Evolutionary conservation across 495 filamentous ascomycete species (phyloP), one percentile per base, ranked within the genome.

Genomic region (Neurospora hispaniola): DNA sequence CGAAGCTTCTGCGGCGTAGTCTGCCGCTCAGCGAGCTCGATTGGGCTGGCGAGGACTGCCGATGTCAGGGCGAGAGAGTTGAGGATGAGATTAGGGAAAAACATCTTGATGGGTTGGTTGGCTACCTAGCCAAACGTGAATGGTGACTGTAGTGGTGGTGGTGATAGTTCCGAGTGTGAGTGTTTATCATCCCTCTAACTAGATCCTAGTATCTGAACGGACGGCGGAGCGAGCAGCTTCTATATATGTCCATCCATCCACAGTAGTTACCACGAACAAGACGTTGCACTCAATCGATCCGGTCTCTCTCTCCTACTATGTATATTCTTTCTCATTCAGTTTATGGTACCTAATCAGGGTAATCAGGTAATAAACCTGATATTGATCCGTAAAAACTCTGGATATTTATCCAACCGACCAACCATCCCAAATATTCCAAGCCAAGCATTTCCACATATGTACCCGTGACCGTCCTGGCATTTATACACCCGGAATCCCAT

Each of bases 1-100:
- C 42, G 70, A 10, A 78, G 71, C 74, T 78, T 78, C 48, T 75
- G 68, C 0, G 41, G 10, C 9, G 73, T 44, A 0, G 43, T 68
- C 39, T 78, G 76, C n/a, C 76, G 75, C 71, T 76, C 73, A 1
- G 44, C 75, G 3, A 78, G 44, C 68, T 78, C 31, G 3, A 76
- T 62, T 1, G 75, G 76, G 6, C 74, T 62, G 20, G 76, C 73
- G 14, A 69, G 9, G 23, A 38, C 75, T 14, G 75, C 38, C 20
- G 73, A 54, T 7, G 71, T 73, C 41, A 75, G 62, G 72, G 72
- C 62, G 40, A 70, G 9, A 38, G 46, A 44, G 12, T 73, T 68
- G 43, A 74, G 11, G 69, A 76, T 38, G 27, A 76, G 41, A 14
- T 38, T 71, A 4, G 72, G 69, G 14, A 73, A 12, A 44, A 69